phyloP scores from a whole-genome alignment of 2,329 filamentous ascomycete species.

The Neofusicoccum ribis region DNA sequence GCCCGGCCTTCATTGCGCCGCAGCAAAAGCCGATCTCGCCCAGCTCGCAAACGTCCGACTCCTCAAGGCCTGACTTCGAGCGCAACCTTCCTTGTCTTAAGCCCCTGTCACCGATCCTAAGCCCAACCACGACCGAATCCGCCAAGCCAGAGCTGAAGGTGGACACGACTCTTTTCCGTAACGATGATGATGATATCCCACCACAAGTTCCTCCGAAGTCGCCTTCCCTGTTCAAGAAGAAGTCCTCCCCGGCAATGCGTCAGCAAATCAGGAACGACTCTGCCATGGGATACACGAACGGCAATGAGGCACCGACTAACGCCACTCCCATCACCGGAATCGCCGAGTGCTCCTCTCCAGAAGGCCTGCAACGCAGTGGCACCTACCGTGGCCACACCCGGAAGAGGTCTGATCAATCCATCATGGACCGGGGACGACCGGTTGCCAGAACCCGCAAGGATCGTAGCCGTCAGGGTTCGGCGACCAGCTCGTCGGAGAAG shows the following conservation, averaged over 20 bases:
- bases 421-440: slow-evolving; percentile 41
- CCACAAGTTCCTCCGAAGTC: slow-evolving; percentile 42
- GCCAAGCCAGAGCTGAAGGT: slow-evolving; percentile 34
- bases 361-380: slow-evolving; percentile 2
- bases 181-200: slow-evolving; percentile 28
- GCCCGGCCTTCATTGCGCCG: slow-evolving; percentile 31
- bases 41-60: neutral
- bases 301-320: neutral
- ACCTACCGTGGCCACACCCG: neutral
- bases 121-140: slow-evolving; percentile 28
- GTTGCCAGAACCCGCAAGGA: slow-evolving; percentile 26
- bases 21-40: slow-evolving; percentile 8
- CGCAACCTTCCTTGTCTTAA: slow-evolving; percentile 10
- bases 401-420: slow-evolving; percentile 36
- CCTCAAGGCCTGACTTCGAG: neutral
- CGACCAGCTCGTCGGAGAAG: slow-evolving; percentile 36
- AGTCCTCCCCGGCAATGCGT: slow-evolving; percentile 33
- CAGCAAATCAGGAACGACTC: slow-evolving; percentile 22
- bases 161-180: slow-evolving; percentile 28
- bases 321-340: neutral
- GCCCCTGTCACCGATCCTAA: slow-evolving; percentile 36
- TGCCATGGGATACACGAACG: neutral
- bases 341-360: slow-evolving; percentile 2
- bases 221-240: slow-evolving; percentile 33
- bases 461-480: slow-evolving; percentile 31